phyloP scores from a whole-genome alignment of 345 rosid species.

The Rhodomyrtus tomentosa region DNA sequence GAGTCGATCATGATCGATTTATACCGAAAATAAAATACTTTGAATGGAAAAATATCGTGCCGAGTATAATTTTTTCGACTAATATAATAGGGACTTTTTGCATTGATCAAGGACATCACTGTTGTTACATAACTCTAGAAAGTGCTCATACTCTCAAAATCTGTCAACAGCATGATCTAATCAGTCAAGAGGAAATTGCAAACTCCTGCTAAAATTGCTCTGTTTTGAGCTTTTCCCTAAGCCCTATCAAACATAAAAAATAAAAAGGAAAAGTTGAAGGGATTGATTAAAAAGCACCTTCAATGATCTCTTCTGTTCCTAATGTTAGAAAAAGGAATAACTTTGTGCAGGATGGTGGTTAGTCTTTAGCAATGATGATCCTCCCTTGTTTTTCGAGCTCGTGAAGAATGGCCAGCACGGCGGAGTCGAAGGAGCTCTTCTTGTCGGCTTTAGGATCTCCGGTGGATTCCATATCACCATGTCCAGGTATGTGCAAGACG shows the following conservation, averaged over 20 bases:
- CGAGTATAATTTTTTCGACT: background rate
- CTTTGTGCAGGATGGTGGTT: background rate
- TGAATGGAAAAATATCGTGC: background rate
- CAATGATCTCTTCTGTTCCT: background rate
- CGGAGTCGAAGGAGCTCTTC: constrained; percentile 75
- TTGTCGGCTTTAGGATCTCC: constrained; percentile 75
- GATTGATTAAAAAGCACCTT: background rate
- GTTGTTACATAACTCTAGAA: background rate
- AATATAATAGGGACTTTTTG: background rate
- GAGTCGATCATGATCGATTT: background rate
- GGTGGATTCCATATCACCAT: constrained; percentile 27
- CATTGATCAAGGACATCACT: background rate
- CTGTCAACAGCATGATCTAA: background rate
- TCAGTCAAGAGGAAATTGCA: background rate
- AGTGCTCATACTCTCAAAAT: background rate
- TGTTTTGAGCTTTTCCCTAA: background rate
- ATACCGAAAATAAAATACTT: background rate
- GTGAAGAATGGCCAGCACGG: constrained; percentile 43
- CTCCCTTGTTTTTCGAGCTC: constrained; percentile 47
- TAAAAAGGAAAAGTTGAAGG: background rate
- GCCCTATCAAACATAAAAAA: background rate
- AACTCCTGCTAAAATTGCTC: background rate
- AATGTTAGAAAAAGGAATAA: background rate
- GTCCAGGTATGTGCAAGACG: constrained; percentile 34
- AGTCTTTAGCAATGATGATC: constrained; percentile 13